A percentile compares a stretch with the other conserved stretches of the same genome.
Conservation (phyloP, 2,329 filamentous ascomycete species). For the Chaetomiaceae sp. region DNA sequence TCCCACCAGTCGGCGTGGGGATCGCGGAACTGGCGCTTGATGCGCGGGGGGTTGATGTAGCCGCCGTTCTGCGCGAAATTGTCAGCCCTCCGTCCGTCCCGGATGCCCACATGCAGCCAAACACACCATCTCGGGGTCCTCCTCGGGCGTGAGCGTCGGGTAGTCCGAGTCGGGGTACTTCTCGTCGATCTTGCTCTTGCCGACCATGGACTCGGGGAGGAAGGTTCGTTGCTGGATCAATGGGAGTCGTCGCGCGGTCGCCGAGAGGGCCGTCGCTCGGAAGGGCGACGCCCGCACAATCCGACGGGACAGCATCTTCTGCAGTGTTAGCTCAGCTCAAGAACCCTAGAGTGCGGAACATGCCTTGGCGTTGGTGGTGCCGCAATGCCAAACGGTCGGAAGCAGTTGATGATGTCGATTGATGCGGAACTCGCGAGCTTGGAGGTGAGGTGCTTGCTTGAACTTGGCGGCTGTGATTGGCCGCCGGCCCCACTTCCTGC, state of each 20-base stretch:
- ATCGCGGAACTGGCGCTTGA: slow-evolving; percentile 90
- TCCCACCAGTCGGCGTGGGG: slow-evolving; percentile 96
- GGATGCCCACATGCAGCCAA: slow-evolving; percentile 19
- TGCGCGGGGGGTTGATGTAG: slow-evolving; percentile 70
- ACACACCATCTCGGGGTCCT: slow-evolving; percentile 62
- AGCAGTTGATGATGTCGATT: slow-evolving; percentile 25
- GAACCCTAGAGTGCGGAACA: neutral
- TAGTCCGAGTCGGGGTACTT: slow-evolving; percentile 50
- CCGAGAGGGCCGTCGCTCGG: slow-evolving; percentile 43
- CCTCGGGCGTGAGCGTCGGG: slow-evolving; percentile 48
- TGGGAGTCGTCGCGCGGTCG: slow-evolving; percentile 43
- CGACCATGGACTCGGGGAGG: slow-evolving; percentile 46
- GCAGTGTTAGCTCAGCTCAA: neutral
- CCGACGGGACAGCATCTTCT: slow-evolving; percentile 59
- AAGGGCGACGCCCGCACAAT: slow-evolving; percentile 49
- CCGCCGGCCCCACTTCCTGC: neutral
- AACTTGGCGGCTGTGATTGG: slow-evolving; percentile 18
- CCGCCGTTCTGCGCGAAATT: slow-evolving; percentile 64
- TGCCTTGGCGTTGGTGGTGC: slow-evolving; percentile 34
- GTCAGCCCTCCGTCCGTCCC: slow-evolving; percentile 20
- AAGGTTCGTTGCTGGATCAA: slow-evolving; percentile 55
- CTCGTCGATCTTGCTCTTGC: slow-evolving; percentile 44
- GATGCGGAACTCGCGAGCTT: slow-evolving; percentile 19
- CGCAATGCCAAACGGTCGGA: slow-evolving; percentile 32
- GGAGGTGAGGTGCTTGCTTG: slow-evolving; percentile 9